Percentiles rank a stretch among this genome's conserved stretches.
These are phyloP conservation scores for Diutina sp. DNA, from an alignment of 1,139 yeast genomes.

Conservation along the genomic window DNA sequence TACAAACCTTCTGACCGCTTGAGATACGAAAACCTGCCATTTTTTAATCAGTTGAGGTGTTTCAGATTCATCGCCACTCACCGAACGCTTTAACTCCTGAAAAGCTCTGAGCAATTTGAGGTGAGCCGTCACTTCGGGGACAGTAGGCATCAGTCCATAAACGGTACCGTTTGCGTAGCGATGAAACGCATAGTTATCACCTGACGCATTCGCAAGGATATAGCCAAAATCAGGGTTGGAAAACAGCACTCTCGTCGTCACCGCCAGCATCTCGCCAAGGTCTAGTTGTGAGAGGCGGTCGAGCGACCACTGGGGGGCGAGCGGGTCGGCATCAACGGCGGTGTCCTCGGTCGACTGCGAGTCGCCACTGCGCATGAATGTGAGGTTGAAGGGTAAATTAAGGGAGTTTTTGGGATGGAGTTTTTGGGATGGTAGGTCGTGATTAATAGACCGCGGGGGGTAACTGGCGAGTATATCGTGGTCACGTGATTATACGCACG, in stretches of 20 bases:
- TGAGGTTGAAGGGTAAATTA: too few relatives aligned
- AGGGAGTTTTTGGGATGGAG: too few relatives aligned
- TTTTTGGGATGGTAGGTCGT: too few relatives aligned
- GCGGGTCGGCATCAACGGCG: not conserved
- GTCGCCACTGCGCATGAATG: not conserved
- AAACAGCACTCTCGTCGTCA: constrained; percentile 1
- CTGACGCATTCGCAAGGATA: not conserved
- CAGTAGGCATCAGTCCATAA: constrained; percentile 1
- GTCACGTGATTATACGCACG: too few relatives aligned
- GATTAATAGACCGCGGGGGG: too few relatives aligned
- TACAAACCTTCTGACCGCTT: constrained; percentile 18
- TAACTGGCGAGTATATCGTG: too few relatives aligned
- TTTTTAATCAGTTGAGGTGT: constrained; percentile 6
- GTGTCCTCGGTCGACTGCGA: not conserved
- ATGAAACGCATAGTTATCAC: not conserved
- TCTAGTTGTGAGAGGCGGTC: not conserved
- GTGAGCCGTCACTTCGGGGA: constrained; percentile 1
- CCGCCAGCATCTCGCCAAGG: not conserved
- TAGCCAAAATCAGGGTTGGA: not conserved
- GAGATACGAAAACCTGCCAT: constrained; percentile 18
- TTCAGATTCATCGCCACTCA: not conserved
- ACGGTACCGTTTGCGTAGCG: not conserved
- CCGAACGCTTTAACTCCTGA: not conserved
- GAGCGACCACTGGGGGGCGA: not conserved
- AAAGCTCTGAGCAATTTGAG: not conserved